These are phyloP conservation scores for Coemansia sp. DNA, from an alignment of 192 early-diverging fungal species.

Conservation along the genomic window DNA sequence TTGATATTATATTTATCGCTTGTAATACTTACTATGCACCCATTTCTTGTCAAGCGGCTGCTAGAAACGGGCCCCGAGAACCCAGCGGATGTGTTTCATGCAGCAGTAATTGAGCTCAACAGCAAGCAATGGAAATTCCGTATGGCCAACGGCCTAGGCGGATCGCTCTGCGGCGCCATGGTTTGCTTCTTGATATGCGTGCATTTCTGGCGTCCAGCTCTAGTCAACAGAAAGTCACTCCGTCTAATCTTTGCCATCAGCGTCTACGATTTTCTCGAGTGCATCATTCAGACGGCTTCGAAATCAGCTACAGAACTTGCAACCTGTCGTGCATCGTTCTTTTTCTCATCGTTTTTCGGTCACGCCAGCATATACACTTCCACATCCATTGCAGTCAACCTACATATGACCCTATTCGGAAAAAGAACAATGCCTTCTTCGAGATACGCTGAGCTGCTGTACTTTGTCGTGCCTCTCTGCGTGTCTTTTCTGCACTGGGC, in stretches of 20 bases:
- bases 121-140: constrained; percentile 2
- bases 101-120: not conserved
- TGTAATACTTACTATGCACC: not conserved
- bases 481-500: constrained; percentile 2
- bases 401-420: not conserved
- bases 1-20: not conserved
- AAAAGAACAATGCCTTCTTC: not conserved
- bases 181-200: not conserved
- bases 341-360: constrained; percentile 3
- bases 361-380: constrained; percentile 10
- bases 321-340: not conserved
- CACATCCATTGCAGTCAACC: constrained; percentile 8
- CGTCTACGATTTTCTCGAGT: constrained; percentile 7
- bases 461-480: not conserved
- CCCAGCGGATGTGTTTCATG: not conserved
- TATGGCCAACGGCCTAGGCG: constrained; percentile 3
- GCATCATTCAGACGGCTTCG: not conserved
- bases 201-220: constrained; percentile 2
- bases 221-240: constrained; percentile 8
- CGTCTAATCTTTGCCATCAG: constrained; percentile 6
- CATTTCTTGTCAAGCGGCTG: not conserved
- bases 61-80: constrained; percentile 1
- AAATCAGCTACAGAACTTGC: not conserved
- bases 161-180: constrained; percentile 2
- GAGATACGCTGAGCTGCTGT: constrained; percentile 1